phyloP scores from a whole-genome alignment of 2,329 filamentous ascomycete species.

The Simplicillium sp. region DNA sequence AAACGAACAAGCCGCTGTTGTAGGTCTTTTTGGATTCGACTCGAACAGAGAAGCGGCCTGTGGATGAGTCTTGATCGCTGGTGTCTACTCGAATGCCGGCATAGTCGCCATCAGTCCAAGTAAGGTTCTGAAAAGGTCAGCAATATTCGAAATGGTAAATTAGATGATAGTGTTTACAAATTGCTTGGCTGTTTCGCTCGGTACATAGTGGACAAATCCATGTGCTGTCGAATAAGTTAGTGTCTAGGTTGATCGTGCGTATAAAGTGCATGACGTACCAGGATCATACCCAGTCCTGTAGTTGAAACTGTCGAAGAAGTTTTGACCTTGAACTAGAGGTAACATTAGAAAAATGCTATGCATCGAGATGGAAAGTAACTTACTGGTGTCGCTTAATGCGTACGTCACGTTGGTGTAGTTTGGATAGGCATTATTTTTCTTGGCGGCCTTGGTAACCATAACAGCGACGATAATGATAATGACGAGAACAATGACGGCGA shows the following conservation, averaged over 20 bases:
- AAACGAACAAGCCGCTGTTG: constrained; percentile 55
- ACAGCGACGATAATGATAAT: constrained; percentile 38
- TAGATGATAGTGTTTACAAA: constrained; percentile 1
- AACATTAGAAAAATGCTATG: too few species aligned
- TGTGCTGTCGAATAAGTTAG: constrained; percentile 18
- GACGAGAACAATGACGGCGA: constrained; percentile 33
- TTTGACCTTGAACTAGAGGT: constrained; percentile 32
- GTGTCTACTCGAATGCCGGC: constrained; percentile 55
- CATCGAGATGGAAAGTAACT: background rate
- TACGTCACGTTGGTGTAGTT: constrained; percentile 38
- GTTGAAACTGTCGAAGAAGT: constrained; percentile 46
- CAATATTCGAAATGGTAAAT: background rate
- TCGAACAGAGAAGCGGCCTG: constrained; percentile 54
- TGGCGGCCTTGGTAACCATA: constrained; percentile 20
- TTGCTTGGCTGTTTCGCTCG: constrained; percentile 23
- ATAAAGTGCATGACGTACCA: constrained; percentile 17
- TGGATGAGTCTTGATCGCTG: constrained; percentile 42
- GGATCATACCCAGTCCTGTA: constrained; percentile 43
- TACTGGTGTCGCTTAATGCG: constrained; percentile 38
- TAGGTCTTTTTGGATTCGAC: constrained; percentile 52
- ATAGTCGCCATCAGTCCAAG: constrained; percentile 41
- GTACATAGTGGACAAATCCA: constrained; percentile 46
- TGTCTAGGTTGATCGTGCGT: constrained; percentile 2
- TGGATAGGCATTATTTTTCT: constrained; percentile 30
- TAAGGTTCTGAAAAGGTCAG: constrained; percentile 43